Evolutionary conservation across 352 stramenopile genomes (phyloP).

Genomic region (Blastocystis sp.): DNA sequence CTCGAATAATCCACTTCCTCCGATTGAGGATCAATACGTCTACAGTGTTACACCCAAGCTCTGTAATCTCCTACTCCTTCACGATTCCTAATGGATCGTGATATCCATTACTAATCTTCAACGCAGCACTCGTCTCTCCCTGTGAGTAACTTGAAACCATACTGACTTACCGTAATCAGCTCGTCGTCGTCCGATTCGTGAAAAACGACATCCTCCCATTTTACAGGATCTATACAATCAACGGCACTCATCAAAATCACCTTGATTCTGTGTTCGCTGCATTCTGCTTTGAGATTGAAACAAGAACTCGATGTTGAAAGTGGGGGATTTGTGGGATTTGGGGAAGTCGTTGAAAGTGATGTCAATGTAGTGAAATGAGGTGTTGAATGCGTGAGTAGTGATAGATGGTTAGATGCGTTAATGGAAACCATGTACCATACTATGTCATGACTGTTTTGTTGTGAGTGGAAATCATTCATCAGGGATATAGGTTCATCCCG

Average conservation of each 20-base stretch:
- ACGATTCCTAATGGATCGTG: slow-evolving; percentile 48
- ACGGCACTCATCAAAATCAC: background rate
- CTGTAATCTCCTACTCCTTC: background rate
- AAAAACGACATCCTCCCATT: slow-evolving; percentile 48
- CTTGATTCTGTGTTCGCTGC: background rate
- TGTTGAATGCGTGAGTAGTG: too few species aligned
- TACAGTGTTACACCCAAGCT: background rate
- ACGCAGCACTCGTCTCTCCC: slow-evolving; percentile 13
- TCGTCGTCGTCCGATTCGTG: slow-evolving; percentile 52
- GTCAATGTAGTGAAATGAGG: too few species aligned
- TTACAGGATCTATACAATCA: slow-evolving; percentile 18
- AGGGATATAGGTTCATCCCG: too few species aligned
- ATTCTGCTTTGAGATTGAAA: background rate
- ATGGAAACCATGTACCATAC: too few species aligned
- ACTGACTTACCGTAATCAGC: background rate
- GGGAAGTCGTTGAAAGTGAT: background rate
- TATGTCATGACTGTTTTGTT: too few species aligned
- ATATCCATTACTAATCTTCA: slow-evolving; percentile 56
- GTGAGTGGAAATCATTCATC: too few species aligned
- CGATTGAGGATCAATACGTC: slow-evolving; percentile 38
- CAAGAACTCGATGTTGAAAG: background rate
- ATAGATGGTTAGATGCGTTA: too few species aligned
- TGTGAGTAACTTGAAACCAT: background rate
- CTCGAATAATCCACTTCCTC: slow-evolving; percentile 44
- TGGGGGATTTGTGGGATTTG: background rate